Base-by-base conservation (phyloP, 441 rosid species). In the Corymbia citriodora region DNA sequence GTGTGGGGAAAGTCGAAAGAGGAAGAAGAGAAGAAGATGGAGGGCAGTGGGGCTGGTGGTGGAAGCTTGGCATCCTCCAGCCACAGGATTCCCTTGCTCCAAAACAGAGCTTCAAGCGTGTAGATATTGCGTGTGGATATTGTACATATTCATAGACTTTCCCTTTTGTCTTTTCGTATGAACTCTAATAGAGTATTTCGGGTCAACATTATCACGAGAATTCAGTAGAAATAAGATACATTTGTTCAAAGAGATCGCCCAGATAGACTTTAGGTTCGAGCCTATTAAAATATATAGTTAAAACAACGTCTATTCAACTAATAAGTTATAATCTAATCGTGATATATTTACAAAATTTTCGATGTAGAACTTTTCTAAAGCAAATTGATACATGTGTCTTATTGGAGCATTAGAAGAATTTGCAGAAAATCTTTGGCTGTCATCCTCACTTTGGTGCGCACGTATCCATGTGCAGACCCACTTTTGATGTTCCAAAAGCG, bases 261-360 rank as follows among this genome's bases (percentile, higher is more conserved):
- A 29, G 1, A 13, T 9, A 17, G 15, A 63, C 16, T 9, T 4
- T 17, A 63, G 29, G 33, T 63, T 33, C 9, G 2, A 29, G 0
- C 0, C 33, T 2, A 4, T 29, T 2, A 29, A 63, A 29, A 13
- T 63, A 29, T 63, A 9, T 29, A 29, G 7, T 63, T 63, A 63
- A 1, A 29, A 29, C 18, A 7, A 7, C 2, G 1, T 63, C 6
- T 29, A 29, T 3, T 29, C 15, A 63, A 3, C 0, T 2, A 14
- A 63, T 63, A 2, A 63, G 2, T 63, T 29, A 29, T 63, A 17
- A 3, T 13, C 2, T 3, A 63, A 63, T 3, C 3, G 7, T 13
- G 3, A 63, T 29, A 29, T 8, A 29, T 63, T 63, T 4, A 63
- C 1, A 29, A 63, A 13, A 29, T 63, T 4, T 63, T 7, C 1